Evolutionary conservation across 148 eudicot genomes (phyloP).

Genomic region (Chenopodium quinoa): DNA sequence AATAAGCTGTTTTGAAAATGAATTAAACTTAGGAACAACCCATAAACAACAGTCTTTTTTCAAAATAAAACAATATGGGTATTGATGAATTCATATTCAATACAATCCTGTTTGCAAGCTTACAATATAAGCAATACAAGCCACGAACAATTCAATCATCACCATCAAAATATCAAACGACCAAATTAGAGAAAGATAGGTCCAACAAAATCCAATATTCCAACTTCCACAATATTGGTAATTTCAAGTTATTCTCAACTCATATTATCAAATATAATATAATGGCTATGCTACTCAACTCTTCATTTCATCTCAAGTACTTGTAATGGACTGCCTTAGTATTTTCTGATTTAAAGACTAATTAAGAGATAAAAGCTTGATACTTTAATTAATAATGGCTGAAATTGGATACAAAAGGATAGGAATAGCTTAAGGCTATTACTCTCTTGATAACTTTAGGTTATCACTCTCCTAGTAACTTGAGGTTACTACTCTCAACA

Average conservation of each 20-base stretch:
- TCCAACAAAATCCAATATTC: not conserved
- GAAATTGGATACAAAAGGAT: too few relatives aligned
- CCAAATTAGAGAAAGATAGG: not conserved
- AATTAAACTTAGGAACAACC: not conserved
- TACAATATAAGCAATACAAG: not conserved
- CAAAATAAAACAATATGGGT: not conserved
- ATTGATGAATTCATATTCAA: not conserved
- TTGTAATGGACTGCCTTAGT: too few relatives aligned
- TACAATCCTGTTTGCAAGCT: not conserved
- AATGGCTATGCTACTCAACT: not conserved
- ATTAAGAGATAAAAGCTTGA: too few relatives aligned
- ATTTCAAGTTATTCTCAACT: not conserved
- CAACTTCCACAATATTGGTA: not conserved
- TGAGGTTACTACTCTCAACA: too few relatives aligned
- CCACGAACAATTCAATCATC: not conserved
- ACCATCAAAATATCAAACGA: not conserved
- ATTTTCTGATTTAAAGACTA: too few relatives aligned
- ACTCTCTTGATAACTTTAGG: too few relatives aligned
- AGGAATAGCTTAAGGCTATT: too few relatives aligned
- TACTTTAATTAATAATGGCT: too few relatives aligned
- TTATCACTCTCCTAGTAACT: too few relatives aligned
- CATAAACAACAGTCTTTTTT: not conserved
- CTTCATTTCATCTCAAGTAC: too few relatives aligned
- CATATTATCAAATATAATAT: not conserved
- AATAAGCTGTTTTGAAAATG: slow-evolving; percentile 50